Evolutionary conservation across 2,329 filamentous ascomycete genomes (phyloP).

Genomic region (Aulographum hederae): DNA sequence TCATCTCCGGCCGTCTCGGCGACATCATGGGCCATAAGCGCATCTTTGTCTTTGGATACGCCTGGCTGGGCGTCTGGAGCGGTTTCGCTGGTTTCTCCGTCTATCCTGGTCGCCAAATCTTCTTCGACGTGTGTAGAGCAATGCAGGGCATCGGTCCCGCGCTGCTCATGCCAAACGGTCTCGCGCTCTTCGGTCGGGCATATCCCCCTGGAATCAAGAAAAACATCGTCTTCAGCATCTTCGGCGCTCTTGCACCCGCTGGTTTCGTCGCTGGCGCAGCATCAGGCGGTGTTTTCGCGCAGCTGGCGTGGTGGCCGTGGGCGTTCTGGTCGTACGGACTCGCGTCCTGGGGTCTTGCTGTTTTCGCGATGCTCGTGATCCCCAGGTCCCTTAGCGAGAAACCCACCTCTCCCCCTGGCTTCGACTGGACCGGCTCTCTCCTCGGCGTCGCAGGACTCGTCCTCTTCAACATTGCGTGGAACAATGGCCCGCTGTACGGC

Average conservation of each 20-base stretch:
- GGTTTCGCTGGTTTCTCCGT: slow-evolving; percentile 19
- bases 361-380: slow-evolving; percentile 5
- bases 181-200: slow-evolving; percentile 8
- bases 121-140: slow-evolving; percentile 8
- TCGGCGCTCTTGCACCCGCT: slow-evolving; percentile 7
- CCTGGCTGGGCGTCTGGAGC: slow-evolving; percentile 22
- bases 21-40: slow-evolving; percentile 25
- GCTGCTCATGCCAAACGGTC: slow-evolving; percentile 9
- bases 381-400: slow-evolving; percentile 6
- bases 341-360: slow-evolving; percentile 3
- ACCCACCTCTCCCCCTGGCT: slow-evolving; percentile 7
- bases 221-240: slow-evolving; percentile 7
- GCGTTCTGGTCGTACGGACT: slow-evolving; percentile 7
- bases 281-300: slow-evolving; percentile 6
- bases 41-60: slow-evolving; percentile 21
- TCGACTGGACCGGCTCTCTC: slow-evolving; percentile 12
- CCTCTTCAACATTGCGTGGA: slow-evolving; percentile 14
- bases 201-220: slow-evolving; percentile 13
- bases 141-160: slow-evolving; percentile 7
- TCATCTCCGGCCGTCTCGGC: slow-evolving; percentile 25
- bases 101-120: slow-evolving; percentile 13
- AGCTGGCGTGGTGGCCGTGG: slow-evolving; percentile 9
- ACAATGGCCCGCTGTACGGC: slow-evolving; percentile 12
- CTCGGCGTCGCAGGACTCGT: slow-evolving; percentile 11
- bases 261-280: slow-evolving; percentile 6